Evolutionary conservation across 2,329 filamentous ascomycete species (phyloP), one percentile per base, ranked within the genome.

Genomic region (Sporothrix humicola): DNA sequence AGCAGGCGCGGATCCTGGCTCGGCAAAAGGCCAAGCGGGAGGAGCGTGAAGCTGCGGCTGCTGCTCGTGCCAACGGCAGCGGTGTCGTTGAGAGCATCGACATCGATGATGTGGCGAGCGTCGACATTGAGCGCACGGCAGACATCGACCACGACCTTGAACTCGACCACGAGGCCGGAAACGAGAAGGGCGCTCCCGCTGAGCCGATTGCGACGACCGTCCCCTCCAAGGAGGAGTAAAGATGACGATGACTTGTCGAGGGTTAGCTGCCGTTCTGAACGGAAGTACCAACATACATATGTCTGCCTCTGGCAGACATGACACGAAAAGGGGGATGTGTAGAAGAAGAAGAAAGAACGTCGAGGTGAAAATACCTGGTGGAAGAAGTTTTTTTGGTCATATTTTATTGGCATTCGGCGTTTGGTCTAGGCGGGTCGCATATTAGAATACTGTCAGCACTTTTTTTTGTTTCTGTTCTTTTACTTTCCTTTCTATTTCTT

Each of bases 1-100:
- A 75, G 74, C 74, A 76, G 59, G 20, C 54, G 26, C 76, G 74
- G 13, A 77, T 75, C 66, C 71, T 73, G 20, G 75, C 69, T 68
- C 76, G 76, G 10, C 72, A 70, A 54, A 50, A 73, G 50, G 72
- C 63, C 37, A 71, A 63, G 73, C 31, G 42, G 5, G 71, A 73
- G 66, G 58, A 61, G 20, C 63, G 68, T 4, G 73, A 69, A 42
- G 70, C 65, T 1, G 73, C 50, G 2, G 50, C 42, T 7, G 50
- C 70, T 5, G 70, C 46, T 2, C 63, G 26, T 31, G 70, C 56
- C 3, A 50, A 59, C 54, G 65, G 26, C n/a, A 65, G 59, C 12
- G 70, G 54, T 31, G 69, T 54, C 5, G 58, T 54, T 37, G n/a
- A 71, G 13, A 59, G 58, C 66, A 15, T 69, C 46, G 69, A 69